Evolutionary conservation across 2,329 filamentous ascomycete species (phyloP).

Genomic region (Thelonectria discophora): DNA sequence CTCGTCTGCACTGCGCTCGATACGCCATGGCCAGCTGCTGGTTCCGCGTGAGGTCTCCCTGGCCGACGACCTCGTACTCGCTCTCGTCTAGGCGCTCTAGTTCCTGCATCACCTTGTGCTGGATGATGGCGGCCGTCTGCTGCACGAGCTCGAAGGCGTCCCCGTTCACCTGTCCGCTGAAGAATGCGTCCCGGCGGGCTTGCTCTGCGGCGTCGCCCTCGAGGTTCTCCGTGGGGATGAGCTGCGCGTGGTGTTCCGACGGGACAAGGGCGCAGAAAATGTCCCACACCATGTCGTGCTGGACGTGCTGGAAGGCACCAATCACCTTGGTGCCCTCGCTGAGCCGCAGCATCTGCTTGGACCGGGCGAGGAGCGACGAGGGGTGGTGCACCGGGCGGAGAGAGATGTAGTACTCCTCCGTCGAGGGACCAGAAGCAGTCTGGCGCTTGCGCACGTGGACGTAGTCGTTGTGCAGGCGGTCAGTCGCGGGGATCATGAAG

Average conservation of each 20-base stretch:
- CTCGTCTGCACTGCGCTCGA: slow-evolving; percentile 56
- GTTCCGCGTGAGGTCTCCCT: slow-evolving; percentile 53
- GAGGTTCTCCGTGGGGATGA: slow-evolving; percentile 37
- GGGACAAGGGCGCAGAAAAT: slow-evolving; percentile 53
- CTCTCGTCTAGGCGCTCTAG: slow-evolving; percentile 58
- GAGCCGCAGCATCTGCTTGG: slow-evolving; percentile 49
- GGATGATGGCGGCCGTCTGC: slow-evolving; percentile 52
- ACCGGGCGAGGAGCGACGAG: slow-evolving; percentile 58
- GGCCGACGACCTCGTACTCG: slow-evolving; percentile 55
- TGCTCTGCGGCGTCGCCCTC: slow-evolving; percentile 43
- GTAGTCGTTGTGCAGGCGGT: slow-evolving; percentile 66
- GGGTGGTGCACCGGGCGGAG: slow-evolving; percentile 57
- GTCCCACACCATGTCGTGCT: slow-evolving; percentile 63
- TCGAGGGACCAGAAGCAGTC: slow-evolving; percentile 27
- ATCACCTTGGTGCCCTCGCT: slow-evolving; percentile 42
- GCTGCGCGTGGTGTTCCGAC: slow-evolving; percentile 42
- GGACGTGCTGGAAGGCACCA: slow-evolving; percentile 58
- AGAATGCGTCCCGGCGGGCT: slow-evolving; percentile 40
- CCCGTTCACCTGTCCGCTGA: slow-evolving; percentile 44
- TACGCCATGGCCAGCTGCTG: slow-evolving; percentile 61
- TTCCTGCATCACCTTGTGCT: slow-evolving; percentile 53
- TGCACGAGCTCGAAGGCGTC: slow-evolving; percentile 44
- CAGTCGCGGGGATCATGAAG: slow-evolving; percentile 62
- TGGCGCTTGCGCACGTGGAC: slow-evolving; percentile 62
- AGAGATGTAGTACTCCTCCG: slow-evolving; percentile 62